Percentiles rank a stretch among this genome's conserved stretches.
phyloP scores from a whole-genome alignment of 805 yeast genomes.

The Wickerhamiella spandovensis region DNA sequence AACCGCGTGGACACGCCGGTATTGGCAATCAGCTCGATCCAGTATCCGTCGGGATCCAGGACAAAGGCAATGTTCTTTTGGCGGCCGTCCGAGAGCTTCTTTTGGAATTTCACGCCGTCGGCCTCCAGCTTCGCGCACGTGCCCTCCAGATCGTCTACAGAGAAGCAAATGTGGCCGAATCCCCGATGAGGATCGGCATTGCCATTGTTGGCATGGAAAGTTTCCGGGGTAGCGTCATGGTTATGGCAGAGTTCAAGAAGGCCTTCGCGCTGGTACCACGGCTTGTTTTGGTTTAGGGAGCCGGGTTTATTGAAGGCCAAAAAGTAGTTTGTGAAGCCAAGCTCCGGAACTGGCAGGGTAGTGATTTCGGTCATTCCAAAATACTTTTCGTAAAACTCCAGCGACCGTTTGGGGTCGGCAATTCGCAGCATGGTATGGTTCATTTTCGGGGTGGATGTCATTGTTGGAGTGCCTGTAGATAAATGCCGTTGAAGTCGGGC shows the following conservation, averaged over 20 bases:
- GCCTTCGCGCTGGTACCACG: slow-evolving; percentile 38
- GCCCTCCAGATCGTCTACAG: slow-evolving; percentile 64
- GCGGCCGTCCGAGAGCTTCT: slow-evolving; percentile 78
- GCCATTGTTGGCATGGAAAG: slow-evolving; percentile 59
- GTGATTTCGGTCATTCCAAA: slow-evolving; percentile 60
- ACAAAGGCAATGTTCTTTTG: slow-evolving; percentile 89
- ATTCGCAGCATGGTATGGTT: slow-evolving; percentile 49
- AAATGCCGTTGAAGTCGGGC: background rate
- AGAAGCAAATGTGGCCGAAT: slow-evolving; percentile 84
- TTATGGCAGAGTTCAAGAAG: slow-evolving; percentile 74
- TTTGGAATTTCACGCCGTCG: slow-evolving; percentile 62
- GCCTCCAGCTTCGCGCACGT: slow-evolving; percentile 46
- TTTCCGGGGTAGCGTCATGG: slow-evolving; percentile 47
- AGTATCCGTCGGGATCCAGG: slow-evolving; percentile 90
- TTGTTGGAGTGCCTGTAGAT: background rate
- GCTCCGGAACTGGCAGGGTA: slow-evolving; percentile 38
- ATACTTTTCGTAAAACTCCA: slow-evolving; percentile 57
- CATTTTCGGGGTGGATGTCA: slow-evolving; percentile 1
- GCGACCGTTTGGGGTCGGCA: slow-evolving; percentile 61
- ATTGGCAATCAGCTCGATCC: slow-evolving; percentile 69
- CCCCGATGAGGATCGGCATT: slow-evolving; percentile 78
- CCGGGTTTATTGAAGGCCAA: slow-evolving; percentile 41
- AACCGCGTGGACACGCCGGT: slow-evolving; percentile 33
- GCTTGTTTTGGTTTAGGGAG: slow-evolving; percentile 26
- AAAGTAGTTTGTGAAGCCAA: slow-evolving; percentile 55